Evolutionary conservation across 805 yeast genomes (phyloP), one percentile per base, ranked within the genome.

Genomic region (Schwanniomyces occidentalis): DNA sequence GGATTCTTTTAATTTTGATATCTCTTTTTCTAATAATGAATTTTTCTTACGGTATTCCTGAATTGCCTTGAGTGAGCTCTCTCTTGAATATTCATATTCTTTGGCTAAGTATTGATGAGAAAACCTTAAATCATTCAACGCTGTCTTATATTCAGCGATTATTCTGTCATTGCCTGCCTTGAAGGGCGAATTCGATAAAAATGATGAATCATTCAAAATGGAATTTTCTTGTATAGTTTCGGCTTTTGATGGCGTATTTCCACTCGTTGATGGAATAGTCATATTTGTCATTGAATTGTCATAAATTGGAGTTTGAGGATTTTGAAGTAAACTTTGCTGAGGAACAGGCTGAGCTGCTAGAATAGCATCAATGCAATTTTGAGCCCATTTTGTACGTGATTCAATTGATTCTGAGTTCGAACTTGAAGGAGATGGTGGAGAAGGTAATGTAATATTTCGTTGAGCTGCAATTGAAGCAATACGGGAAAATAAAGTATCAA

Each of bases 91-190:
- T 44, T 81, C 85, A 48, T 73, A 84, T 46, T 82, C 85, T 49
- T 78, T 77, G 2, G 82, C 71, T 35, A 84, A 61, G 50, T 81
- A 84, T 40, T 72, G 78, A 54, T 83, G 88, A 2, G 88, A 83
- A 51, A 84, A 75, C 44, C 82, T 80, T 34, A 84, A 63, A 52
- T 84, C 93, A 37, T 69, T 73, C 32, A 84, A 61, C 0, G 89
- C 88, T 0, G 83, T 76, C 43, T 69, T 71, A 47, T 75, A 61
- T 21, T 65, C 69, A 22, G 58, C 44, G 13, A 63, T 17, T 12
- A 44, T 32, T 40, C 52, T 56, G 16, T 56, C 56, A n/a, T 32
- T 41, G 4, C 26, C 20, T 8, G 48, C 42, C 16, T 41, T 46
- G 17, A 48, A 40, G 3, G 64, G 59, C 8, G 57, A 46, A 8